Conservation (phyloP, 2,329 filamentous ascomycete genomes). For the Phialemoniopsis sp. region DNA sequence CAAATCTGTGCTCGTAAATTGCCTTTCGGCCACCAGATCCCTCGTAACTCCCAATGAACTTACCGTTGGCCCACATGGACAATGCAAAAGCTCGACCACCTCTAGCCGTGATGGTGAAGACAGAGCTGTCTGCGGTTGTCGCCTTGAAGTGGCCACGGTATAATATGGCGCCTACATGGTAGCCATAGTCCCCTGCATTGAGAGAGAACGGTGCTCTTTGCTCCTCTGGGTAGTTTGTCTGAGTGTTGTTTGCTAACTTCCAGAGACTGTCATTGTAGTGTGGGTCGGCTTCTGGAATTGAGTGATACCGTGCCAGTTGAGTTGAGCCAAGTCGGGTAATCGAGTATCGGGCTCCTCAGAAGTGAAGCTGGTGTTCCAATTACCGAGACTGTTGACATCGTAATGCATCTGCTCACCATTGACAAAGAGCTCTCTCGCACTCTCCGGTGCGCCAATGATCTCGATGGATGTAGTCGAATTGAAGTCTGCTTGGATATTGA, state of each 20-base stretch:
- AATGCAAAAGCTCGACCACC: slow-evolving; percentile 66
- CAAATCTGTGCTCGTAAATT: slow-evolving; percentile 51
- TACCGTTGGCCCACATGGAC: slow-evolving; percentile 61
- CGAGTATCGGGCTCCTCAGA: no score
- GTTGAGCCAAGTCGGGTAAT: no score
- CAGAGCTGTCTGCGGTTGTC: slow-evolving; percentile 53
- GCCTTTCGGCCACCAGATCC: slow-evolving; percentile 53
- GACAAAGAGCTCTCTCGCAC: no score
- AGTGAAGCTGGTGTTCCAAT: no score
- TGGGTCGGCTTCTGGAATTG: slow-evolving; percentile 62
- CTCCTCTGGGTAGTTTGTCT: slow-evolving; percentile 55
- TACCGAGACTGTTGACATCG: no score
- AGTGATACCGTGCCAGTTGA: no score
- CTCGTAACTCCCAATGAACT: slow-evolving; percentile 61
- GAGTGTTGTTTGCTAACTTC: slow-evolving; percentile 51
- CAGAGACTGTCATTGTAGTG: slow-evolving; percentile 67
- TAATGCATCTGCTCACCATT: no score
- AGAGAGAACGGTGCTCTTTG: slow-evolving; percentile 63
- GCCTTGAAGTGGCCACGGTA: slow-evolving; percentile 69
- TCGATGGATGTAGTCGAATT: slow-evolving; percentile 6
- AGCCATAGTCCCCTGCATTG: slow-evolving; percentile 71
- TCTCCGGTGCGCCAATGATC: slow-evolving; percentile 1
- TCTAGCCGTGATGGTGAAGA: slow-evolving; percentile 54
- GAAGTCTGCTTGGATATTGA: slow-evolving; percentile 7
- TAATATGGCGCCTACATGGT: slow-evolving; percentile 62